A percentile compares a stretch with the other conserved stretches of the same genome.
phyloP scores from a whole-genome alignment of 2,329 filamentous ascomycete genomes.

The Leptographium galeiforme region DNA sequence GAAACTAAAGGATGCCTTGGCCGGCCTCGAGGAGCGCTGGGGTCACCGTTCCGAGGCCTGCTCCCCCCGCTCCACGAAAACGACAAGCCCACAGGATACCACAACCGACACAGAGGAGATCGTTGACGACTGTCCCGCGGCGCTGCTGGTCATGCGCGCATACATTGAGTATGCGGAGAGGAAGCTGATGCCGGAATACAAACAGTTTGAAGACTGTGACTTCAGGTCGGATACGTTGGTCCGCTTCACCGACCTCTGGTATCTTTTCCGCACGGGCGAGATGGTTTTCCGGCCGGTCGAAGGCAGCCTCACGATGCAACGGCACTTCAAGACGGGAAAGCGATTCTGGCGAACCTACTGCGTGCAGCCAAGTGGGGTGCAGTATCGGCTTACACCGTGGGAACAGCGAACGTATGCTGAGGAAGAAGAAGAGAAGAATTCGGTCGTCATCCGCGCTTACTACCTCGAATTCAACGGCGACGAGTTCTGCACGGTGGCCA shows the following conservation, averaged over 20 bases:
- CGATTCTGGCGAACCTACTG: slow-evolving; percentile 1
- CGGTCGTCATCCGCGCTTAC: slow-evolving; percentile 1
- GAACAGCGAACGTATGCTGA: neutral
- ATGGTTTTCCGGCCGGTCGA: slow-evolving; percentile 6
- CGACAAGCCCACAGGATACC: neutral
- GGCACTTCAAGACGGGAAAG: slow-evolving; percentile 6
- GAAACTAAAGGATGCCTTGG: neutral
- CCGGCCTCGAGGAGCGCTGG: slow-evolving; percentile 4
- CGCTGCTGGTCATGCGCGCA: slow-evolving; percentile 2
- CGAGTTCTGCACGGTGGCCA: slow-evolving; percentile 1
- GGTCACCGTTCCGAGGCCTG: neutral
- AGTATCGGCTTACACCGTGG: neutral
- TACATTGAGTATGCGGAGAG: neutral
- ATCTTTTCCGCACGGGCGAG: slow-evolving; percentile 9
- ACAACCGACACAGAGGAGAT: neutral
- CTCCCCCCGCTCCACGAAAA: neutral
- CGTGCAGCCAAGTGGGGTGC: neutral
- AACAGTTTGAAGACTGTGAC: neutral
- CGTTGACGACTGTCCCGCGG: slow-evolving; percentile 1
- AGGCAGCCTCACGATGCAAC: neutral
- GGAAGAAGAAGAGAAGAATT: neutral
- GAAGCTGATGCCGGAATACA: neutral
- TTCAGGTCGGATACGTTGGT: slow-evolving; percentile 3
- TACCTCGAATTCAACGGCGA: slow-evolving; percentile 7
- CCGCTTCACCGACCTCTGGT: slow-evolving; percentile 11